Conservation (phyloP, 305 asterid genomes). For the Lippia alba region DNA sequence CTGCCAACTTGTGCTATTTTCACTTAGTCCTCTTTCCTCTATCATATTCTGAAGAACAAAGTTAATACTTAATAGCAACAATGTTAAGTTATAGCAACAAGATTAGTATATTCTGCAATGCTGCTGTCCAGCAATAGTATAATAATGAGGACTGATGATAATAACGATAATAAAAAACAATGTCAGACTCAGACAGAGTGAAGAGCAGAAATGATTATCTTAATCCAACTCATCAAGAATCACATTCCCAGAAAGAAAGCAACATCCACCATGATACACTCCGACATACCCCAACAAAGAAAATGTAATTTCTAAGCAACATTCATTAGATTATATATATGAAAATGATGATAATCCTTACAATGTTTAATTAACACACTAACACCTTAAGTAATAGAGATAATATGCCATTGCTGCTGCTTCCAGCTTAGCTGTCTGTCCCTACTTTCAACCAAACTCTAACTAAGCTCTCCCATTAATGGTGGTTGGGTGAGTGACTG, state of each 20-base stretch:
- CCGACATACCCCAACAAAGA: slow-evolving; percentile 23
- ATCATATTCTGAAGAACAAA: no score
- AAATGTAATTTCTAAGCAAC: slow-evolving; percentile 10
- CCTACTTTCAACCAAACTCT: slow-evolving; percentile 7
- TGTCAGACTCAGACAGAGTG: not conserved
- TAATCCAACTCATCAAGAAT: slow-evolving; percentile 28
- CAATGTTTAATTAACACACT: not conserved
- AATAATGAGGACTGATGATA: not conserved
- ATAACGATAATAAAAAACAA: slow-evolving; percentile 11
- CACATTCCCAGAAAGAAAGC: slow-evolving; percentile 7
- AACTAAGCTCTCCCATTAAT: slow-evolving; percentile 3
- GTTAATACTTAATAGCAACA: no score
- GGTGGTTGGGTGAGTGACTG: not conserved
- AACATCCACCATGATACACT: not conserved
- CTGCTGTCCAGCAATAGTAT: no score
- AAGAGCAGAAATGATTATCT: slow-evolving; percentile 5
- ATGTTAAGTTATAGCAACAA: no score
- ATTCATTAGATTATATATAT: not conserved
- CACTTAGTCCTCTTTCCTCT: not conserved
- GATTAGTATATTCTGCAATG: no score
- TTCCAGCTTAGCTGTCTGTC: slow-evolving; percentile 29
- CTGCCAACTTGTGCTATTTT: not conserved
- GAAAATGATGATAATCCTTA: not conserved
- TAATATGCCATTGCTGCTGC: slow-evolving; percentile 22
- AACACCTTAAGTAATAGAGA: slow-evolving; percentile 10